These are phyloP conservation scores for Aureobasidium sp. DNA, from an alignment of 2,329 filamentous ascomycete genomes.

Conservation along the genomic window DNA sequence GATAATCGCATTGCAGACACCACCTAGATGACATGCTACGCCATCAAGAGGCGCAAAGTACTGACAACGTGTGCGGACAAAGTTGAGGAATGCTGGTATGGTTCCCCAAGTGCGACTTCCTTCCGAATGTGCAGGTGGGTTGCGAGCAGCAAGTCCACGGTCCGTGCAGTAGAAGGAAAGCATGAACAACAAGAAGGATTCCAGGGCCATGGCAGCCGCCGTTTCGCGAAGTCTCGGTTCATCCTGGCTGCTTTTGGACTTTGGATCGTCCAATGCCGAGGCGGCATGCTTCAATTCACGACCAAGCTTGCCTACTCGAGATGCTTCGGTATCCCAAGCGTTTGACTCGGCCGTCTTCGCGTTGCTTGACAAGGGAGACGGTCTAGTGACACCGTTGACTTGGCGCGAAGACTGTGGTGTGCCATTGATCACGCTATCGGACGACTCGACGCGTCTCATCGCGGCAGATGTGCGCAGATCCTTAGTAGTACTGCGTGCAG, in stretches of 20 bases:
- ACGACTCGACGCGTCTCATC: constrained; percentile 13
- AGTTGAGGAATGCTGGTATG: constrained; percentile 20
- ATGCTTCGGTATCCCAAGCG: constrained; percentile 30
- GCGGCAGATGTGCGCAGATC: constrained; percentile 19
- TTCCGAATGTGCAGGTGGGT: constrained; percentile 17
- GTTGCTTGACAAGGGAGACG: constrained; percentile 17
- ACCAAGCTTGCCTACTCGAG: constrained; percentile 33
- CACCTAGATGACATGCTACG: constrained; percentile 31
- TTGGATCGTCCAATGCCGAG: constrained; percentile 15
- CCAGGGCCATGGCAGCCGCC: constrained; percentile 34
- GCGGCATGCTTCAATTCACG: constrained; percentile 39
- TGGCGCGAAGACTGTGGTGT: constrained; percentile 8
- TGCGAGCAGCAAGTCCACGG: constrained; percentile 17
- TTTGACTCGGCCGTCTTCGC: constrained; percentile 24
- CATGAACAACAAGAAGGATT: constrained; percentile 34
- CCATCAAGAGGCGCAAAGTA: constrained; percentile 29
- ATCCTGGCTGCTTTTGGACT: not conserved
- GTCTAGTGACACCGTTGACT: constrained; percentile 12
- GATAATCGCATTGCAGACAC: constrained; percentile 32
- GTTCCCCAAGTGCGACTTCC: constrained; percentile 19
- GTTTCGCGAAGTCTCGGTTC: constrained; percentile 24
- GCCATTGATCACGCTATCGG: constrained; percentile 8
- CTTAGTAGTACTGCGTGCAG: constrained; percentile 16
- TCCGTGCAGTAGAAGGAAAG: constrained; percentile 26
- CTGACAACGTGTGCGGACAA: constrained; percentile 20